A percentile compares a stretch with the other conserved stretches of the same genome.
phyloP scores from a whole-genome alignment of 768 basidiomycete species.

The Boletus sensibilis region DNA sequence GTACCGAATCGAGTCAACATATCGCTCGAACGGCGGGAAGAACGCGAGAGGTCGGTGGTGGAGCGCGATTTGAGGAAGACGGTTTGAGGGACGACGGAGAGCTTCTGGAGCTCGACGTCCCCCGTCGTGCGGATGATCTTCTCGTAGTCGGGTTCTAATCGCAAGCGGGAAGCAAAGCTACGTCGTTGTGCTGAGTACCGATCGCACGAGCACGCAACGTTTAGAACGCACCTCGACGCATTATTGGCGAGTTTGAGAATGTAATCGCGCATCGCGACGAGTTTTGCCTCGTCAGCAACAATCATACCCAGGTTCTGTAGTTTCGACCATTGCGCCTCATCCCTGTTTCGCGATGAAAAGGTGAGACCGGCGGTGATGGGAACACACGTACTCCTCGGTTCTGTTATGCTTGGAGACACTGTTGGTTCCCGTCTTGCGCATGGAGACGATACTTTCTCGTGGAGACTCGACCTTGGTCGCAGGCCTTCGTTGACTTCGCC shows the following conservation, averaged over 20 bases:
- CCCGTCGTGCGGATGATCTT: slow-evolving; percentile 61
- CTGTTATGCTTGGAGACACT: slow-evolving; percentile 44
- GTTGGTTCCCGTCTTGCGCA: slow-evolving; percentile 51
- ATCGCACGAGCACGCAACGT: neutral
- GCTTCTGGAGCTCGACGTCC: slow-evolving; percentile 78
- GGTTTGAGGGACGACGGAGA: slow-evolving; percentile 88
- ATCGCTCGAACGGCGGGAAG: slow-evolving; percentile 46
- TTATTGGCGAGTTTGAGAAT: slow-evolving; percentile 80
- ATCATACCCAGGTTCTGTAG: slow-evolving; percentile 89
- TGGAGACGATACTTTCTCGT: slow-evolving; percentile 65
- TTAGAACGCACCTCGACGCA: slow-evolving; percentile 59
- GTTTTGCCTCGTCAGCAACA: slow-evolving; percentile 74
- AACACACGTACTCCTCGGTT: slow-evolving; percentile 74
- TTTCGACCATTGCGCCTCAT: slow-evolving; percentile 71
- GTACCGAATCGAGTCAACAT: slow-evolving; percentile 49
- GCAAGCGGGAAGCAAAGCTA: slow-evolving; percentile 69
- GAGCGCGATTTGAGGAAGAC: slow-evolving; percentile 68
- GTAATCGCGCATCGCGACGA: slow-evolving; percentile 87
- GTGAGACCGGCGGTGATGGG: neutral
- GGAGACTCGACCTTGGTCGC: slow-evolving; percentile 60
- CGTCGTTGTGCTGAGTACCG: neutral
- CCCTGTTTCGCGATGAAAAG: slow-evolving; percentile 44
- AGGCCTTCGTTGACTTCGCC: slow-evolving; percentile 56
- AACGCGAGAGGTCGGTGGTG: slow-evolving; percentile 38
- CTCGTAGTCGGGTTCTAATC: slow-evolving; percentile 60